A percentile compares a stretch with the other conserved stretches of the same genome.
Evolutionary conservation across 164 flowering plant species (phyloP).

Genomic region (Santalum album): DNA sequence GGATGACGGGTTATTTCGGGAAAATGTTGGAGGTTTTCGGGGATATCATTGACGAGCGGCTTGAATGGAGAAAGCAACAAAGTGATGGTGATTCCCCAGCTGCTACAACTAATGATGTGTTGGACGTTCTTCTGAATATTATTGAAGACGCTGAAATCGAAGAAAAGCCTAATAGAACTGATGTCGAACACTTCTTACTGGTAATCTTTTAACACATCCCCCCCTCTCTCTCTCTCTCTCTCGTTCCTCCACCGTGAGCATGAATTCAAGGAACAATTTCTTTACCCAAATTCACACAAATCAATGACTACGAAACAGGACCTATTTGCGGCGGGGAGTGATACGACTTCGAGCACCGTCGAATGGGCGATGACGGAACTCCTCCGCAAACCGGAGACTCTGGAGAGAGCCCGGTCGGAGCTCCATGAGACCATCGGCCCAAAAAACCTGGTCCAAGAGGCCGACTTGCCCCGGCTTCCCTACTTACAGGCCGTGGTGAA

Average conservation of each 20-base stretch:
- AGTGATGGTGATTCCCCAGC: neutral
- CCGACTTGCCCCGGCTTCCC: conserved; percentile 10
- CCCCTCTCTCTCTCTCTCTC: too few relatives aligned
- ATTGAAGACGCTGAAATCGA: conserved; percentile 10
- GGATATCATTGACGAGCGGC: conserved; percentile 12
- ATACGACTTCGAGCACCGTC: conserved; percentile 13
- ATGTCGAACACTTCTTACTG: conserved; percentile 6
- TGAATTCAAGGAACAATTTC: too few relatives aligned
- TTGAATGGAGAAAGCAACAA: neutral
- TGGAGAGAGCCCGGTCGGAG: conserved; percentile 11
- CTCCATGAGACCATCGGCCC: neutral
- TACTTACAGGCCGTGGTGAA: conserved; percentile 17
- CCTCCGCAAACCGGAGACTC: conserved; percentile 5
- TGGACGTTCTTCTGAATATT: conserved; percentile 15
- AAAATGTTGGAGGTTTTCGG: conserved; percentile 12
- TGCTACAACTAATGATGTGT: conserved; percentile 10
- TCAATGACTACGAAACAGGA: conserved; percentile 3
- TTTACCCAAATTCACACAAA: too few relatives aligned
- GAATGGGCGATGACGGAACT: conserved; percentile 22
- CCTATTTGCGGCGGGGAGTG: conserved; percentile 14
- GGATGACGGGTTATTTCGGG: conserved; percentile 1
- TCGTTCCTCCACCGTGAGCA: too few relatives aligned
- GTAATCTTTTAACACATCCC: neutral
- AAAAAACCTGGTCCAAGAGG: conserved; percentile 6
- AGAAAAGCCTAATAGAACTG: neutral